Conservation (phyloP, 768 basidiomycete genomes). For the Cubamyces lactineus region DNA sequence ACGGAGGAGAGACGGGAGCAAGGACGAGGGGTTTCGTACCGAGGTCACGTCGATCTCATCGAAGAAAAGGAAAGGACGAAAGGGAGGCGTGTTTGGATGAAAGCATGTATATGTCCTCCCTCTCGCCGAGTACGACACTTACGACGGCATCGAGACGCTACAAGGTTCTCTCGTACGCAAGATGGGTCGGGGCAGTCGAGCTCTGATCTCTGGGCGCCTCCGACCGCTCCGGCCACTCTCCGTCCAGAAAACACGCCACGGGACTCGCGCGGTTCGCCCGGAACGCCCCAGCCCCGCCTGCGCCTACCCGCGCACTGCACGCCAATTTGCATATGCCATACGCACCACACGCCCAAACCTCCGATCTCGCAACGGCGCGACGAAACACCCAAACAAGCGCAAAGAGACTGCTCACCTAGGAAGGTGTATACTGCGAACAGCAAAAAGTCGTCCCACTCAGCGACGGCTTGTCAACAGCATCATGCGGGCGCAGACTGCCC, state of each 20-base stretch:
- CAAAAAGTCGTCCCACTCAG: conserved; percentile 12
- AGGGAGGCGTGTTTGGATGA: background rate
- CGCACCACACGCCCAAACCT: conserved; percentile 5
- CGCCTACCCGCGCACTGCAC: conserved; percentile 1
- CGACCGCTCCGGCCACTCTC: conserved; percentile 5
- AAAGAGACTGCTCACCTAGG: conserved; percentile 24
- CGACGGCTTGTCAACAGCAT: conserved; percentile 3
- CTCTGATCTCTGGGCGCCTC: background rate
- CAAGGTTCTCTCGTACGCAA: conserved; percentile 3
- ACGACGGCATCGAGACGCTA: conserved; percentile 11
- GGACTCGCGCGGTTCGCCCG: conserved; percentile 14
- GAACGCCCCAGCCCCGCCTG: conserved; percentile 10
- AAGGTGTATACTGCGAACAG: conserved; percentile 31
- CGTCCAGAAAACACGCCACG: conserved; percentile 2
- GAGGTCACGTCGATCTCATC: conserved; percentile 1
- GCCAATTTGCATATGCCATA: background rate
- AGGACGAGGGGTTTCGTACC: background rate
- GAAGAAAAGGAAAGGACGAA: conserved; percentile 1
- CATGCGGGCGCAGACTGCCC: conserved; percentile 8
- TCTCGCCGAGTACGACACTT: background rate
- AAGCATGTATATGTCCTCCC: conserved; percentile 12
- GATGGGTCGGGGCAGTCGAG: background rate
- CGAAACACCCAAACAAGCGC: background rate
- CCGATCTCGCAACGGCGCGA: background rate
- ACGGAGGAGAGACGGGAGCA: background rate